A percentile compares a stretch with the other conserved stretches of the same genome.
Conservation (phyloP, 2,329 filamentous ascomycete genomes). For the Fusarium coicis region DNA sequence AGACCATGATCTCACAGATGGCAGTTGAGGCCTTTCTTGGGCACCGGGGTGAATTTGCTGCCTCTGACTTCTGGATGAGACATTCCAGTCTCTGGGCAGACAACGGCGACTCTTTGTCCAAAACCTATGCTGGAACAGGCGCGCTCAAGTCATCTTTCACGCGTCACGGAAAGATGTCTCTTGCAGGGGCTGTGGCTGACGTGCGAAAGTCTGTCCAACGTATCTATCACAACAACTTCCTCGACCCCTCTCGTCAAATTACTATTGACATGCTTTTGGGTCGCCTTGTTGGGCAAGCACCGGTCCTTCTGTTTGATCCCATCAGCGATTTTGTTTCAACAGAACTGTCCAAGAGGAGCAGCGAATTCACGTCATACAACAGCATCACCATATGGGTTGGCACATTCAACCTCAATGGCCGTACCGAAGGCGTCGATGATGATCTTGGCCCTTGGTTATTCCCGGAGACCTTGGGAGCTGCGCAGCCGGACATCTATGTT, state of each 20-base stretch:
- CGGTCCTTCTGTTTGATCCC: constrained; percentile 90
- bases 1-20: constrained; percentile 95
- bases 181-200: constrained; percentile 94
- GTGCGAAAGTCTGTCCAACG: constrained; percentile 93
- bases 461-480: constrained; percentile 65
- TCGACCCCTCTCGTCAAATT: constrained; percentile 90
- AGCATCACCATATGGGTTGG: constrained; percentile 85
- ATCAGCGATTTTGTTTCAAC: constrained; percentile 89
- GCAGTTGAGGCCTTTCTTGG: constrained; percentile 85
- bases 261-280: constrained; percentile 95
- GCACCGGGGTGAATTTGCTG: constrained; percentile 75
- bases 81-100: constrained; percentile 97
- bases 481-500: constrained; percentile 85
- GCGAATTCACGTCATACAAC: constrained; percentile 80
- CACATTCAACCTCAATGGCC: constrained; percentile 95
- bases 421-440: constrained; percentile 78
- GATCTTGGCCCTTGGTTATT: constrained; percentile 91
- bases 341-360: constrained; percentile 75
- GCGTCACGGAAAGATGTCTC: constrained; percentile 91
- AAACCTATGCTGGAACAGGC: constrained; percentile 96
- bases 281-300: constrained; percentile 81
- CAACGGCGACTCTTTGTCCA: constrained; percentile 92
- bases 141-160: constrained; percentile 97
- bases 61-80: constrained; percentile 87
- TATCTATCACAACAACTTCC: constrained; percentile 97